Conservation (phyloP, 2,329 filamentous ascomycete genomes). For the Paramyrothecium roridum region DNA sequence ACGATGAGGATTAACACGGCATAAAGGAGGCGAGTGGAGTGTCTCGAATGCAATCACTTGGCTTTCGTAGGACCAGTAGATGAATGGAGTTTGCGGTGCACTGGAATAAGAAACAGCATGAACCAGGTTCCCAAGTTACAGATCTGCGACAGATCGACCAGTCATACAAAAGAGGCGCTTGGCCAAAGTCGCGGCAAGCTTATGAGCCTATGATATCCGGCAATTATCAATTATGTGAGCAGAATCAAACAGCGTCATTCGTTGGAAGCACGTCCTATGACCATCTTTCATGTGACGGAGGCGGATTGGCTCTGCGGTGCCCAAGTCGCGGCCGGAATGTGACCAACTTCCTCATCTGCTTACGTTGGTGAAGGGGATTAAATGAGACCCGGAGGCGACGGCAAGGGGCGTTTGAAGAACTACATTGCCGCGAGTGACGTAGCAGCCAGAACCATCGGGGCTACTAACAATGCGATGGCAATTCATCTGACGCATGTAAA, state of each 20-base stretch:
- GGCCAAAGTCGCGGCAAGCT: not conserved
- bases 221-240: not conserved
- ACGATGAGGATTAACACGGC: constrained; percentile 45
- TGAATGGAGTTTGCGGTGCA: not conserved
- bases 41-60: not conserved
- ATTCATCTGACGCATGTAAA: too few relatives aligned
- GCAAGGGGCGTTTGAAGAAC: too few relatives aligned
- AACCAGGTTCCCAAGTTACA: not conserved
- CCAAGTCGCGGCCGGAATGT: not conserved
- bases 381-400: too few relatives aligned
- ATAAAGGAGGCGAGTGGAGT: not conserved
- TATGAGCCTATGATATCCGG: not conserved
- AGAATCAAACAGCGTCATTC: not conserved
- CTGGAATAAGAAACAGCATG: not conserved
- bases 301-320: not conserved
- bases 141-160: not conserved
- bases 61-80: not conserved
- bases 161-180: not conserved
- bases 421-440: too few relatives aligned
- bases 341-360: too few relatives aligned
- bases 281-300: not conserved
- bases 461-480: too few relatives aligned
- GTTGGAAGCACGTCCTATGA: not conserved
- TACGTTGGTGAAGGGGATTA: too few relatives aligned
- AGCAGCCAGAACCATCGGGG: too few relatives aligned